Base-by-base conservation (phyloP, 2,329 filamentous ascomycete species). In the Ophiostoma populinum region DNA sequence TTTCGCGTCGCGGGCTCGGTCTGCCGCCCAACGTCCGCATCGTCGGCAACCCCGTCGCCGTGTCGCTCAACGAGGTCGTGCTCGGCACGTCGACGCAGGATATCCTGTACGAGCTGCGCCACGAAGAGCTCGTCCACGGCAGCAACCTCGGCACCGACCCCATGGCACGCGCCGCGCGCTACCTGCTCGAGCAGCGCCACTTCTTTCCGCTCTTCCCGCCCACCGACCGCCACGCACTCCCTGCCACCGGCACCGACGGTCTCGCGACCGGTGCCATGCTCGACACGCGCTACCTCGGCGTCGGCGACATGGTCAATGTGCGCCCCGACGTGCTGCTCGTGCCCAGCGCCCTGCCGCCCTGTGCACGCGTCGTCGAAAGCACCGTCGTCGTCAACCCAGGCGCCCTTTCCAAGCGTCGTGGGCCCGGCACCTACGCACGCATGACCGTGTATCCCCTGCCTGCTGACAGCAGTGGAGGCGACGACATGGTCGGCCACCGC, bases 371-470 rank as follows among this genome's bases (percentile, higher is more conserved):
- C 27, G 75, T 95, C 9, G 82, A 94, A 49, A 82, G 78, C 45
- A 85, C 94, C 0, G 57, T 95, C 6, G 74, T 85, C 10, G 78
- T 98, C 49, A 98, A 98, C 52, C 87, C 90, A 0, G 87, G 90
- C 5, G 76, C 73, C 33, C 58, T 93, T 22, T 90, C 83, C 12
- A 94, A 92, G 57, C 73, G 80, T 38, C 75, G 74, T 40, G 85
- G 77, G 1, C 67, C 86, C 0, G 90, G 90, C 6, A 93, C 85
- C 1, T 95, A 79, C 53, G 81, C 83, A 1, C 74, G 77, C 34
- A 68, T 98, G 63, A 71, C 71, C 15, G 57, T 95, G 6, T 67
- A 80, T 43, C 74, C 80, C 2, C 70, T 76, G 11, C 55, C 55
- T 6, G 44, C 79, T 27, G 64, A 58, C 1, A 16, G 11, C 1